Percentiles rank a stretch among this genome's conserved stretches.
Evolutionary conservation across 2,329 filamentous ascomycete species (phyloP).

Genomic region (Colletotrichum lindemuthianum): DNA sequence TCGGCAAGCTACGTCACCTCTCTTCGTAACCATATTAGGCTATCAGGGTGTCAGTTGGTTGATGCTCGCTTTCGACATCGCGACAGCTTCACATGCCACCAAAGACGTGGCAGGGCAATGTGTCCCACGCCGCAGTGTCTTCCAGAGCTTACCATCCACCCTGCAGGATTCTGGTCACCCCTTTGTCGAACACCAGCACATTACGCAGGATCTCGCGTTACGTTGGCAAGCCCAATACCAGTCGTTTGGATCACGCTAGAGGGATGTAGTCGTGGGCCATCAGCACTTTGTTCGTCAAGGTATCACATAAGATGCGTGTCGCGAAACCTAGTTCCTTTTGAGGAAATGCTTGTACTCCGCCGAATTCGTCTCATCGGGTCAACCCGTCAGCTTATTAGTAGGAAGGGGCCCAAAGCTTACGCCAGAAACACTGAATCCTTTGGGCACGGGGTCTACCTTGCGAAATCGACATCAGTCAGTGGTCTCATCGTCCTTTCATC

Average conservation of each 20-base stretch:
- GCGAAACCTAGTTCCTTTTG: not conserved
- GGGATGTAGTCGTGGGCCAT: not conserved
- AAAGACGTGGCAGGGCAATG: too few species aligned
- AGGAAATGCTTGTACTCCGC: not conserved
- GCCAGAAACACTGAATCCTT: conserved; percentile 6
- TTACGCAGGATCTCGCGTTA: not conserved
- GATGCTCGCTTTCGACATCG: too few species aligned
- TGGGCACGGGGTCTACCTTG: not conserved
- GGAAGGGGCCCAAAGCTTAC: not conserved
- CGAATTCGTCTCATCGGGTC: not conserved
- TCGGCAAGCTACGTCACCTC: too few species aligned
- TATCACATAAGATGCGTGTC: not conserved
- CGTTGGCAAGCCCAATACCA: conserved; percentile 27
- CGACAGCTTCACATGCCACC: too few species aligned
- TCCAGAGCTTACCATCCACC: conserved; percentile 5
- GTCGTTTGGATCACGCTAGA: conserved; percentile 25
- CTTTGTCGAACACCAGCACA: not conserved
- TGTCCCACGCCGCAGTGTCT: not conserved
- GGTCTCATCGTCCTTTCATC: not conserved
- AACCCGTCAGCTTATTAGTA: conserved; percentile 27
- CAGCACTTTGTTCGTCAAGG: conserved; percentile 5
- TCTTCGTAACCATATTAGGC: too few species aligned
- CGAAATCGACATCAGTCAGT: not conserved
- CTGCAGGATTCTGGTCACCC: not conserved
- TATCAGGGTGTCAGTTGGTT: too few species aligned